Evolutionary conservation across 1,284 basidiomycete genomes (phyloP).

Genomic region (Moesziomyces aphidis): DNA sequence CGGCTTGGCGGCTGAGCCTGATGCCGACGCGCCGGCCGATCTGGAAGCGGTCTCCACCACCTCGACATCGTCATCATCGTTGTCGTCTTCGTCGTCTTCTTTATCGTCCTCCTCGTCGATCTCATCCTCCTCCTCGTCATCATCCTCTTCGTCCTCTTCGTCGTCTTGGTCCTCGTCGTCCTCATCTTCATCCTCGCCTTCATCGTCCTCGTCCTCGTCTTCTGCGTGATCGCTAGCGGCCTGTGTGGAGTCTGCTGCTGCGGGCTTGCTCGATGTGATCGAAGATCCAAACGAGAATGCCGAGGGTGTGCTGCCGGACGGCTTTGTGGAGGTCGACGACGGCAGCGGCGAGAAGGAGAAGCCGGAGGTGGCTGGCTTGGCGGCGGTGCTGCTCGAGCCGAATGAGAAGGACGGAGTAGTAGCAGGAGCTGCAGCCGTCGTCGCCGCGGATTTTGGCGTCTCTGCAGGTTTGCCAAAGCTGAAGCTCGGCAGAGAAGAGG

Average conservation of each 20-base stretch:
- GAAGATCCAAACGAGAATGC: constrained; percentile 22
- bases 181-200: constrained; percentile 13
- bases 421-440: constrained; percentile 1
- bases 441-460: not conserved
- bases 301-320: constrained; percentile 8
- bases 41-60: constrained; percentile 27
- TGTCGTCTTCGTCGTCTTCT: constrained; percentile 7
- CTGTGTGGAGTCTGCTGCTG: not conserved
- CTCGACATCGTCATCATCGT: constrained; percentile 25
- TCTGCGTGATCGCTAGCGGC: constrained; percentile 3
- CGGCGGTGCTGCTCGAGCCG: constrained; percentile 8
- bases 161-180: constrained; percentile 23
- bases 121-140: constrained; percentile 17
- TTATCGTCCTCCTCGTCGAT: constrained; percentile 9
- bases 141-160: constrained; percentile 21
- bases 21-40: constrained; percentile 4
- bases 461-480: constrained; percentile 33
- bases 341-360: constrained; percentile 35
- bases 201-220: constrained; percentile 7
- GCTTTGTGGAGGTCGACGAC: constrained; percentile 7
- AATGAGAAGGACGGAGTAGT: constrained; percentile 32
- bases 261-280: constrained; percentile 3
- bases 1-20: constrained; percentile 8
- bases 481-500: constrained; percentile 20
- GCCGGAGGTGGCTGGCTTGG: constrained; percentile 24